Percentiles rank a stretch among this genome's conserved stretches.
Evolutionary conservation across 306 rosid genomes (phyloP).

Genomic region (Begonia peltatifolia): DNA sequence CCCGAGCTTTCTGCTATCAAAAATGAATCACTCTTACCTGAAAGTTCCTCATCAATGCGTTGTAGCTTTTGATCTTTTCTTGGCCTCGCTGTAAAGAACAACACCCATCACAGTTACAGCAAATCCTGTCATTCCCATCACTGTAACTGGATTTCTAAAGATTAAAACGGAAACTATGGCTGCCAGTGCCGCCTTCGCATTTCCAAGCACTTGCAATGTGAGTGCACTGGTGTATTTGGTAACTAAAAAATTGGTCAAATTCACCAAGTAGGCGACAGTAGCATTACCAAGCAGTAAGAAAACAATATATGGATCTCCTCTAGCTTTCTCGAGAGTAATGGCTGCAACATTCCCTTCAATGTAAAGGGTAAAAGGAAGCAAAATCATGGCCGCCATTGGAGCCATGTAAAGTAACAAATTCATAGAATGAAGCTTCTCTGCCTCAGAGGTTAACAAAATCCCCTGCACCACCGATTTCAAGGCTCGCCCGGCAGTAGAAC

Average conservation of each 20-base stretch:
- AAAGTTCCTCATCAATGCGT: conserved; percentile 11
- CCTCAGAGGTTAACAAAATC: conserved; percentile 42
- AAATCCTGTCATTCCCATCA: conserved; percentile 52
- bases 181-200: conserved; percentile 61
- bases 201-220: conserved; percentile 56
- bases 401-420: conserved; percentile 61
- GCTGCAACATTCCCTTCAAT: conserved; percentile 48
- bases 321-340: conserved; percentile 34
- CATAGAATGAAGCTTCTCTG: conserved; percentile 64
- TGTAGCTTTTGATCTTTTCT: conserved; percentile 47
- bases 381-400: conserved; percentile 45
- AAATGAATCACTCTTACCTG: neutral
- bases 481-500: conserved; percentile 64
- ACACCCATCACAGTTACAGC: conserved; percentile 54
- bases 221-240: conserved; percentile 62
- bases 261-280: conserved; percentile 60
- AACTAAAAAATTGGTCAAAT: conserved; percentile 46
- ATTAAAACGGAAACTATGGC: conserved; percentile 61
- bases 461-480: conserved; percentile 66
- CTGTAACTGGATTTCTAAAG: conserved; percentile 51
- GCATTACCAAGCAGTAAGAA: conserved; percentile 53
- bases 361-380: conserved; percentile 44
- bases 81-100: conserved; percentile 64
- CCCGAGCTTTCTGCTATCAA: neutral
- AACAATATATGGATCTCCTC: conserved; percentile 25